Conservation (phyloP, 306 rosid species). For the Vigna nakashimae region DNA sequence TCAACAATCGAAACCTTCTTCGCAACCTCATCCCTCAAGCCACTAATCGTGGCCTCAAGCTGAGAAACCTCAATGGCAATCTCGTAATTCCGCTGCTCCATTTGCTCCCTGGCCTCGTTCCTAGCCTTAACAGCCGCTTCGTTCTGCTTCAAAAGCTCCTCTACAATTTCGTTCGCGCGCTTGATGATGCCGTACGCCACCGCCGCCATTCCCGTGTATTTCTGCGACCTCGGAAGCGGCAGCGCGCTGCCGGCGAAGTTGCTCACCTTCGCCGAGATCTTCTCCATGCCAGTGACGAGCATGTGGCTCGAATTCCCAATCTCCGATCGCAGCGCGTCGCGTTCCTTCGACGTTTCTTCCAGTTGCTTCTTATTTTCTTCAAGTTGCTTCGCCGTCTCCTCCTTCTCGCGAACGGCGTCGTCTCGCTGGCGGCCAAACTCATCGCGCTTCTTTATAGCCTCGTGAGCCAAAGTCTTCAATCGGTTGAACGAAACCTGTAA, state of each 20-base stretch:
- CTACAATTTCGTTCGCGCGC: slow-evolving; percentile 93
- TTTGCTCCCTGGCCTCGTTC: slow-evolving; percentile 89
- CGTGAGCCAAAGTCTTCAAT: slow-evolving; percentile 77
- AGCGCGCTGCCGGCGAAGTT: slow-evolving; percentile 63
- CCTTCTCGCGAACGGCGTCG: slow-evolving; percentile 80
- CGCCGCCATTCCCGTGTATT: slow-evolving; percentile 80
- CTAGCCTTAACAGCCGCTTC: slow-evolving; percentile 75
- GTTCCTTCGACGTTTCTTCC: slow-evolving; percentile 73
- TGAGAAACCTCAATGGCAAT: slow-evolving; percentile 97
- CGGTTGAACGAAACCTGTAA: slow-evolving; percentile 74
- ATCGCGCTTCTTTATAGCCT: slow-evolving; percentile 87
- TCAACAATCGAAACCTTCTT: slow-evolving; percentile 60
- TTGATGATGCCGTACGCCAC: slow-evolving; percentile 86
- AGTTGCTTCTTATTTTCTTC: slow-evolving; percentile 63
- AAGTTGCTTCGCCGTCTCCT: slow-evolving; percentile 62
- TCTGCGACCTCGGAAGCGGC: slow-evolving; percentile 69
- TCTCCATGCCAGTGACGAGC: slow-evolving; percentile 89
- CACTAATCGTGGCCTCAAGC: slow-evolving; percentile 86
- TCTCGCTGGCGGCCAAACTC: slow-evolving; percentile 78
- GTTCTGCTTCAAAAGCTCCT: slow-evolving; percentile 78
- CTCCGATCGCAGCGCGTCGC: slow-evolving; percentile 70
- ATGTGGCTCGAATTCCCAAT: slow-evolving; percentile 92
- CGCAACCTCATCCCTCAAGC: slow-evolving; percentile 81
- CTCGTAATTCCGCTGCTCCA: slow-evolving; percentile 93
- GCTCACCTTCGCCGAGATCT: slow-evolving; percentile 81